These are phyloP conservation scores for Fusarium dimerum DNA, from an alignment of 2,329 filamentous ascomycete genomes.

Conservation along the genomic window DNA sequence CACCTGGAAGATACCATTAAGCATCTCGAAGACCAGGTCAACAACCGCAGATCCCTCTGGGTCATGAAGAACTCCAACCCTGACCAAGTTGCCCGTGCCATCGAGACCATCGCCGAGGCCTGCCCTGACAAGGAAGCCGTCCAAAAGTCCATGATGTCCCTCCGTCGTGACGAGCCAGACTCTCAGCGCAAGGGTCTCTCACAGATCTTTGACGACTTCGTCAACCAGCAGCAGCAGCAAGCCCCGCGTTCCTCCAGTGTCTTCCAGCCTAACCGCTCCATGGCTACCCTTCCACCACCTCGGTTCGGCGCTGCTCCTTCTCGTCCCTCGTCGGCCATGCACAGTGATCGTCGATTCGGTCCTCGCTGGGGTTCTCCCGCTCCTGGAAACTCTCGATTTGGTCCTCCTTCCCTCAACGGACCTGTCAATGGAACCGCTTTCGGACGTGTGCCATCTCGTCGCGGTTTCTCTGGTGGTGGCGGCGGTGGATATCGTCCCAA, in stretches of 20 bases:
- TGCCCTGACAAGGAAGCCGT: constrained; percentile 30
- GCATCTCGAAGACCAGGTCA: constrained; percentile 39
- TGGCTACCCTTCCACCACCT: constrained; percentile 23
- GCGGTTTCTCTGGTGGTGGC: constrained; percentile 31
- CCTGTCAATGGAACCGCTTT: constrained; percentile 11
- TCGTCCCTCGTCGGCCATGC: constrained; percentile 28
- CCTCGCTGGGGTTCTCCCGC: constrained; percentile 24
- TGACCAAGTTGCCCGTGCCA: constrained; percentile 32
- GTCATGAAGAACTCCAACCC: constrained; percentile 36
- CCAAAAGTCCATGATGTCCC: constrained; percentile 30
- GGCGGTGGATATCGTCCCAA: constrained; percentile 31
- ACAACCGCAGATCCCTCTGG: constrained; percentile 38
- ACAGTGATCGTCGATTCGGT: constrained; percentile 26
- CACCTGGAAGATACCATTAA: constrained; percentile 35
- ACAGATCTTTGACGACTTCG: constrained; percentile 14
- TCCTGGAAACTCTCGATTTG: constrained; percentile 21
- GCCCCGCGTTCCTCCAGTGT: constrained; percentile 22
- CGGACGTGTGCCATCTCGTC: constrained; percentile 26
- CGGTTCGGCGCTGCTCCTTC: constrained; percentile 35
- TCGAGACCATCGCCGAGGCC: constrained; percentile 34
- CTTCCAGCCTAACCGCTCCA: constrained; percentile 27
- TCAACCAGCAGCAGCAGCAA: constrained; percentile 7
- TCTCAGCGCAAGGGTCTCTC: constrained; percentile 18
- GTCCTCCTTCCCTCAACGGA: constrained; percentile 12
- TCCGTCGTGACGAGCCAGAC: constrained; percentile 12